Evolutionary conservation across 805 yeast species (phyloP).

Genomic region (Maudiozyma pseudohumilis): DNA sequence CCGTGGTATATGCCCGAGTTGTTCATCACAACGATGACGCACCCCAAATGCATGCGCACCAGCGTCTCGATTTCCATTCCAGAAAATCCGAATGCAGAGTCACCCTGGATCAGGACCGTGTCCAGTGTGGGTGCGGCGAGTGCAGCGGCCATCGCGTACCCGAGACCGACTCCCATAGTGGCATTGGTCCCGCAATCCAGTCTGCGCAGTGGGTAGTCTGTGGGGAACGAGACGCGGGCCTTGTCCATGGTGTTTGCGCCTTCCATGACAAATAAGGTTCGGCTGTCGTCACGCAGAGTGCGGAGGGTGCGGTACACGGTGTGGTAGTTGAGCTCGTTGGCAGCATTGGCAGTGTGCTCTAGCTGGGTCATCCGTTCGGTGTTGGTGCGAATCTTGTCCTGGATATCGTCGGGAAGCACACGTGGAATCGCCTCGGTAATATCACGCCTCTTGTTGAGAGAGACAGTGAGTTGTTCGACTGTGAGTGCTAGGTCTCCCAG

Average conservation of each 20-base stretch:
- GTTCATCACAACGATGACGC: conserved; percentile 57
- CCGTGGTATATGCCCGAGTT: conserved; percentile 70
- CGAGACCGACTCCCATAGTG: conserved; percentile 68
- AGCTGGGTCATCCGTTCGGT: conserved; percentile 18
- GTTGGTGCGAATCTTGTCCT: conserved; percentile 12
- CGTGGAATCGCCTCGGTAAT: too few relatives aligned
- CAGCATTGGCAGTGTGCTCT: conserved; percentile 3
- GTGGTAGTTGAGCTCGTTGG: conserved; percentile 37
- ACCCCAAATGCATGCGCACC: conserved; percentile 42
- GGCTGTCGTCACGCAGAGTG: conserved; percentile 29
- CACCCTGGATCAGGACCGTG: conserved; percentile 59
- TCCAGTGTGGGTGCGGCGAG: conserved; percentile 33
- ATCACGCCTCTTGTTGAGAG: conserved; percentile 13
- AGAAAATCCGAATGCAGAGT: conserved; percentile 69
- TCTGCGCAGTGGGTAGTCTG: conserved; percentile 41
- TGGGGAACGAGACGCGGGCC: conserved; percentile 51
- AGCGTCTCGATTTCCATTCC: conserved; percentile 68
- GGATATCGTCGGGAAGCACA: conserved; percentile 8
- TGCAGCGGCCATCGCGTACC: conserved; percentile 59
- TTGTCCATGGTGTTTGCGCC: conserved; percentile 77
- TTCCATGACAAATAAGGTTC: conserved; percentile 44
- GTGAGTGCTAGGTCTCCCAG: conserved; percentile 45
- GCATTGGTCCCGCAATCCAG: conserved; percentile 71
- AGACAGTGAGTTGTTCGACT: conserved; percentile 27
- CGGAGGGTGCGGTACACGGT: conserved; percentile 43